phyloP scores from a whole-genome alignment of 805 yeast genomes.

The Zygosaccharomyces gambellarensis region DNA sequence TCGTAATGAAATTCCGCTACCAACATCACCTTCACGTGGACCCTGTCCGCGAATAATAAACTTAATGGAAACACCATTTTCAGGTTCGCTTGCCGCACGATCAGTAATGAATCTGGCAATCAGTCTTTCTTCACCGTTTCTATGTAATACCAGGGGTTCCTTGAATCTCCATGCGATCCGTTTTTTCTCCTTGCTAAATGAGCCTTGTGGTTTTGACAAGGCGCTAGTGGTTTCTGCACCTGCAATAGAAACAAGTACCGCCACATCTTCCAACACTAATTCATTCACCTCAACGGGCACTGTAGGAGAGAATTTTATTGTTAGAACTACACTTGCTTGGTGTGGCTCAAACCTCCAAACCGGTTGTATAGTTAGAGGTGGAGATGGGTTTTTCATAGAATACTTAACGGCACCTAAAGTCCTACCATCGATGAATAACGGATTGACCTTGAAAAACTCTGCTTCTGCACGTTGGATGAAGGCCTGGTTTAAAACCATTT shows the following conservation, averaged over 20 bases:
- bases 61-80: constrained; percentile 67
- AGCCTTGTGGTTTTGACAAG: constrained; percentile 86
- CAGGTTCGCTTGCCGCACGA: constrained; percentile 64
- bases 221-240: constrained; percentile 68
- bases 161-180: constrained; percentile 81
- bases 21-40: constrained; percentile 39
- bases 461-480: constrained; percentile 47
- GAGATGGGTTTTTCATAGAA: constrained; percentile 45
- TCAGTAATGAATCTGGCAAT: constrained; percentile 84
- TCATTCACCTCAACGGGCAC: constrained; percentile 34
- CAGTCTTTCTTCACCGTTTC: constrained; percentile 54
- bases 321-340: constrained; percentile 81
- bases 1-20: constrained; percentile 41
- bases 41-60: constrained; percentile 42
- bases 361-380: constrained; percentile 72
- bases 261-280: constrained; percentile 34
- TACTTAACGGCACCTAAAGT: constrained; percentile 83
- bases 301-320: constrained; percentile 41
- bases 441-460: constrained; percentile 43
- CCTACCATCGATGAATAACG: constrained; percentile 50
- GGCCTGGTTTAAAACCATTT: constrained; percentile 48
- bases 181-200: constrained; percentile 79
- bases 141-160: constrained; percentile 38
- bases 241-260: constrained; percentile 49
- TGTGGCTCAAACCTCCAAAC: constrained; percentile 84